Evolutionary conservation across 768 basidiomycete genomes (phyloP), one percentile per base, ranked within the genome.

Genomic region (Multifurca ochricompacta): DNA sequence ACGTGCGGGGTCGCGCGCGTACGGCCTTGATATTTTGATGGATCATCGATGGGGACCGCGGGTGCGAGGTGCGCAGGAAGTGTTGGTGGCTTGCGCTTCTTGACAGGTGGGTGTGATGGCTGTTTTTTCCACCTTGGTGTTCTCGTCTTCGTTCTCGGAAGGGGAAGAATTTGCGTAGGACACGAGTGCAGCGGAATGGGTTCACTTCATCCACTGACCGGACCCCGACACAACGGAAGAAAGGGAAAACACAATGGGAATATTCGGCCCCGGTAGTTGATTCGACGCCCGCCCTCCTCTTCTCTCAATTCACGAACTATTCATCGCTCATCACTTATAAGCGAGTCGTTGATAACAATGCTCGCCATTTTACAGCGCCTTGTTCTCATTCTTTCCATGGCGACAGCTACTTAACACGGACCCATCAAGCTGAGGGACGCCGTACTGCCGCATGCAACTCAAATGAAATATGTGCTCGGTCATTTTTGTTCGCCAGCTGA

Each of bases 1-100:
- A 91, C 81, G 64, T 91, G 89, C 2, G 91, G 90, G 1, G 73
- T 74, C 0, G 81, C 74, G 28, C 94, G 80, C 43, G 73, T 73
- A 28, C 93, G 80, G 13, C 94, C 94, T 72, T 94, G 91, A 66
- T 96, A 93, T 14, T 80, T 70, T 3, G 82, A 70, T 2, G 92
- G 91, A 62, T 90, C 72, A 65, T 93, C 89, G 5, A 78, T 65
- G 0, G 85, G 89, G 1, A 61, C 66, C 40, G 75, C 64, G 4
- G 73, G 63, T 2, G 69, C 63, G 43, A 90, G 65, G 32, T 74
- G 73, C 16, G 75, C 60, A 0, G 83, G 71, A 23, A 89, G 72
- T 16, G 73, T 52, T 1, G 87, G 87, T 2, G 89, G 71, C 66
- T 79, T 89, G 64, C 83, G 58, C 32, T 56, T 61, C 43, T 59